phyloP scores from a whole-genome alignment of 345 rosid species.

The Arabis alpina region DNA sequence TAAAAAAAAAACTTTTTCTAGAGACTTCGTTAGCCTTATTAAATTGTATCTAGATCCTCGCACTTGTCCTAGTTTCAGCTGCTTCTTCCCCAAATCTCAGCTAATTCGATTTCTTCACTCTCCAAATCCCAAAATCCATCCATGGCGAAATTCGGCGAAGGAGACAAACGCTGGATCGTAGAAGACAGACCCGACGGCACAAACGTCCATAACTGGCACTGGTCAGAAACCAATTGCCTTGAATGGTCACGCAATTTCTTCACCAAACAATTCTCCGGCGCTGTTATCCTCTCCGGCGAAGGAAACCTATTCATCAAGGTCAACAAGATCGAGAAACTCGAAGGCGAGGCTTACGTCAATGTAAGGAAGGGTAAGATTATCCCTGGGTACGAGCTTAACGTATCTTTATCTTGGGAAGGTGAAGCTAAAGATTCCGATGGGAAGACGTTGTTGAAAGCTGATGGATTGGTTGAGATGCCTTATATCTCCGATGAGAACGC shows the following conservation, averaged over 20 bases:
- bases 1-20: constrained; percentile 8
- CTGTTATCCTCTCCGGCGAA: constrained; percentile 68
- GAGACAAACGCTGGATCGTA: constrained; percentile 99
- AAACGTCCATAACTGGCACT: constrained; percentile 99
- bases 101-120: constrained; percentile 18
- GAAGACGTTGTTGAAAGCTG: constrained; percentile 57
- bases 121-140: constrained; percentile 1
- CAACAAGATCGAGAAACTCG: constrained; percentile 71
- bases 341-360: constrained; percentile 96
- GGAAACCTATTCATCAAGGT: constrained; percentile 60
- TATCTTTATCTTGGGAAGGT: constrained; percentile 82
- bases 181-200: constrained; percentile 96
- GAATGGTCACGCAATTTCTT: constrained; percentile 81
- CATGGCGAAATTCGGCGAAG: constrained; percentile 97
- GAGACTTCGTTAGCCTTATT: constrained; percentile 33
- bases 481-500: constrained; percentile 98
- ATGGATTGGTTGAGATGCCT: constrained; percentile 84
- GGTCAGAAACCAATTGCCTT: constrained; percentile 93
- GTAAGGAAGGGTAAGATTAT: constrained; percentile 91
- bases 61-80: not conserved
- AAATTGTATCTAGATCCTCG: constrained; percentile 18
- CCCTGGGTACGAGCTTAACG: constrained; percentile 86
- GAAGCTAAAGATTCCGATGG: constrained; percentile 82
- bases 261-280: constrained; percentile 55
- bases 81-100: constrained; percentile 31